Percentiles rank a stretch among this genome's conserved stretches.
Evolutionary conservation across 495 filamentous ascomycete species (phyloP).

Genomic region (Copromyces sp.): DNA sequence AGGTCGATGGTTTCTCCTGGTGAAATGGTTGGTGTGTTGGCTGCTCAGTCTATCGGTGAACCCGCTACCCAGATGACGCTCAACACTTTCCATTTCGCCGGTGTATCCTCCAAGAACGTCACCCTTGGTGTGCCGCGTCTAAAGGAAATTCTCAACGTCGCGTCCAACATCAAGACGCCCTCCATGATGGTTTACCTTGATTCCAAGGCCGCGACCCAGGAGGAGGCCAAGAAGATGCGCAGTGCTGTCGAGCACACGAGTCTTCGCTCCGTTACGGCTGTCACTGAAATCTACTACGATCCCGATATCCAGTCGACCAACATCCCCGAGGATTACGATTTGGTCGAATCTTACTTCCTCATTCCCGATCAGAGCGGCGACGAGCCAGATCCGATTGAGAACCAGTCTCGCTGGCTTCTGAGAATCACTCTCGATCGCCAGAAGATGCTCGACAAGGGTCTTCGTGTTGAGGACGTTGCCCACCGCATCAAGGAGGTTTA

Average conservation of each 20-base stretch:
- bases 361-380: constrained; percentile 72
- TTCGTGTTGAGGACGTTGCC: constrained; percentile 90
- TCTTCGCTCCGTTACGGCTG: constrained; percentile 77
- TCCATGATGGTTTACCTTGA: constrained; percentile 91
- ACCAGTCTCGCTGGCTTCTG: constrained; percentile 88
- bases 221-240: constrained; percentile 75
- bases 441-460: constrained; percentile 87
- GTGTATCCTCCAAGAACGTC: constrained; percentile 99
- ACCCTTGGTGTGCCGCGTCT: constrained; percentile 97
- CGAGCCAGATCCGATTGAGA: constrained; percentile 47
- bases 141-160: constrained; percentile 98
- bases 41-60: constrained; percentile 96
- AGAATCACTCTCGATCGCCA: constrained; percentile 88
- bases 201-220: constrained; percentile 49
- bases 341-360: constrained; percentile 95
- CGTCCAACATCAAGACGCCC: constrained; percentile 95
- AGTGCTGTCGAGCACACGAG: constrained; percentile 92
- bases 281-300: constrained; percentile 95
- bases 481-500: constrained; percentile 77
- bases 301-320: constrained; percentile 77
- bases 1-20: constrained; percentile 74
- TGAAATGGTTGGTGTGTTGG: constrained; percentile 98
- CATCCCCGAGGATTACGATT: constrained; percentile 80
- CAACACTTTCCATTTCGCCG: constrained; percentile 99
- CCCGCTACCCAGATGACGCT: constrained; percentile 98